A percentile compares a stretch with the other conserved stretches of the same genome.
Conservation (phyloP, 805 yeast genomes). For the Candida maltosa region DNA sequence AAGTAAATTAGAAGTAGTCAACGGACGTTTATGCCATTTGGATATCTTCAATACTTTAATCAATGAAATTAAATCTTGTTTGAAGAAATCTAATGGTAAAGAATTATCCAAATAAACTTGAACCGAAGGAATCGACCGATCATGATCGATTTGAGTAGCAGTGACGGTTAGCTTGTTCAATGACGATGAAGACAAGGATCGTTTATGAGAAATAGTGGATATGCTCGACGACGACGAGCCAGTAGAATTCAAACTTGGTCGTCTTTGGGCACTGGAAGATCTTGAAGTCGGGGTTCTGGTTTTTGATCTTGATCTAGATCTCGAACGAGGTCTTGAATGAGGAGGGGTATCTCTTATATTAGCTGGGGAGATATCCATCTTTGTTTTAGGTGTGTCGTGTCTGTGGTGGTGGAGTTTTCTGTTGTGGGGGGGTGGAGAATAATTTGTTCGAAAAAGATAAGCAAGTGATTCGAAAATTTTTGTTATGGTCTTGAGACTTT, state of each 20-base stretch:
- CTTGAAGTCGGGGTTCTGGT: slow-evolving; percentile 39
- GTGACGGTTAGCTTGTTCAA: slow-evolving; percentile 24
- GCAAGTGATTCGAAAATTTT: background rate
- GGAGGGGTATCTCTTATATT: slow-evolving; percentile 14
- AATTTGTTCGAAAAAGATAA: background rate
- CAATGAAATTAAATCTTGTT: slow-evolving; percentile 70
- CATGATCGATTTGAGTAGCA: slow-evolving; percentile 25
- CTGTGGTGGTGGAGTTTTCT: no score
- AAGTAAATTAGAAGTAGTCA: slow-evolving; percentile 38
- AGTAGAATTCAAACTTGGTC: slow-evolving; percentile 30
- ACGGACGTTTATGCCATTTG: slow-evolving; percentile 69
- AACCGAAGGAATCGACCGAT: slow-evolving; percentile 45
- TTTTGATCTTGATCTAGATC: slow-evolving; percentile 22
- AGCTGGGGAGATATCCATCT: slow-evolving; percentile 6
- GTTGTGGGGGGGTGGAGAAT: no score
- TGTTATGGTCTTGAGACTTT: background rate
- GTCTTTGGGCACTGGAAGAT: slow-evolving; percentile 33
- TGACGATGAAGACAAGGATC: slow-evolving; percentile 35
- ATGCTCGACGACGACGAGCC: slow-evolving; percentile 32
- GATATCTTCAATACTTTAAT: slow-evolving; percentile 63
- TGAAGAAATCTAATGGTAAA: slow-evolving; percentile 80
- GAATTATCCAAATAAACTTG: slow-evolving; percentile 67
- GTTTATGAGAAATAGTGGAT: slow-evolving; percentile 26
- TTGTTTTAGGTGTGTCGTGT: no score
- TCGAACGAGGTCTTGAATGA: slow-evolving; percentile 7